These are phyloP conservation scores for Phaffomyces thermotolerans DNA, from an alignment of 805 yeast species.

Conservation along the genomic window DNA sequence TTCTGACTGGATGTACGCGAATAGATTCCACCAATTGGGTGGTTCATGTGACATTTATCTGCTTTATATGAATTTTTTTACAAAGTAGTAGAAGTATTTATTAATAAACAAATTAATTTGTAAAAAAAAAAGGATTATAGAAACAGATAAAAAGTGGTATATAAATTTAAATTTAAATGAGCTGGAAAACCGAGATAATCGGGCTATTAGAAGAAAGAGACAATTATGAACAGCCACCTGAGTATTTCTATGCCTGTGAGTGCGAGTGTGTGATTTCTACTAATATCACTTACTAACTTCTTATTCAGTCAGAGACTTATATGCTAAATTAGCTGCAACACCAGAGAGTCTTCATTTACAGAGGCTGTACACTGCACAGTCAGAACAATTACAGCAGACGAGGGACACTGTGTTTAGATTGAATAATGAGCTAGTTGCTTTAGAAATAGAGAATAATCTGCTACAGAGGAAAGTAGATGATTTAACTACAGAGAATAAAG, in stretches of 20 bases:
- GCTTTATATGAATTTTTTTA: too few relatives aligned
- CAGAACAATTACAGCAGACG: constrained; percentile 32
- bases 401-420: constrained; percentile 49
- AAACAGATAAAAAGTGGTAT: neutral
- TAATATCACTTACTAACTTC: neutral
- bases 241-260: constrained; percentile 9
- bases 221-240: constrained; percentile 5
- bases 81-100: too few relatives aligned
- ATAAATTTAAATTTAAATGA: neutral
- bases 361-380: constrained; percentile 22
- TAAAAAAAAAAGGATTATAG: neutral
- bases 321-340: constrained; percentile 8
- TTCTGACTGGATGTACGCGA: constrained; percentile 1
- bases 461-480: constrained; percentile 27
- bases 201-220: constrained; percentile 13
- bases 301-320: constrained; percentile 9
- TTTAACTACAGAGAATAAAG: constrained; percentile 41
- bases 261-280: neutral
- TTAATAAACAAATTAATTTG: too few relatives aligned
- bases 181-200: constrained; percentile 9
- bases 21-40: constrained; percentile 3
- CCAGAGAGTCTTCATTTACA: constrained; percentile 19
- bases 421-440: constrained; percentile 60
- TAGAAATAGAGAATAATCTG: constrained; percentile 47
- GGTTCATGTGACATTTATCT: too few relatives aligned